phyloP scores from a whole-genome alignment of 306 rosid genomes.

The Neltuma alba region DNA sequence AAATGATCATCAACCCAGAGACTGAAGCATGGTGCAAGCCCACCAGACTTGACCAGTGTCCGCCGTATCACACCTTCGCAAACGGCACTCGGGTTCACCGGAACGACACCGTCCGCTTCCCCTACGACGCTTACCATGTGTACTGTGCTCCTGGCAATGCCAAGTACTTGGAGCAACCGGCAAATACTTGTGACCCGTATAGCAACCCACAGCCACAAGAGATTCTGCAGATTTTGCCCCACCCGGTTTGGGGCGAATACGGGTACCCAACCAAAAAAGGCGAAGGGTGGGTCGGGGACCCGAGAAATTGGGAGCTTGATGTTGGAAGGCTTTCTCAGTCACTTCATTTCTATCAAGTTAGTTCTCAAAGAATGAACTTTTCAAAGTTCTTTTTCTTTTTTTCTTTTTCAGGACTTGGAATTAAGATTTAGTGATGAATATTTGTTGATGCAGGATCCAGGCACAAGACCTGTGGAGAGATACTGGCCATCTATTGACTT shows the following conservation, averaged over 20 bases:
- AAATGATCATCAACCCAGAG: constrained; percentile 66
- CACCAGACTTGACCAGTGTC: constrained; percentile 40
- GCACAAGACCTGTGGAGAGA: constrained; percentile 35
- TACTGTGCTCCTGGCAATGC: constrained; percentile 62
- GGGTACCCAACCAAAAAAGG: constrained; percentile 65
- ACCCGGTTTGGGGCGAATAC: constrained; percentile 63
- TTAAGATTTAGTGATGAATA: neutral
- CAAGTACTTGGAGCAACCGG: constrained; percentile 47
- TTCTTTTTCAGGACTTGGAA: neutral
- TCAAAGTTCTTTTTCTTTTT: neutral
- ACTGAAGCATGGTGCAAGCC: constrained; percentile 44
- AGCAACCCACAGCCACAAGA: constrained; percentile 76
- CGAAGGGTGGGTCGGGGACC: constrained; percentile 65
- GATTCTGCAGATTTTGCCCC: constrained; percentile 67
- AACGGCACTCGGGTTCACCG: constrained; percentile 55
- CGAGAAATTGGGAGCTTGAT: constrained; percentile 71
- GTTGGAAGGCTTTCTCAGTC: constrained; percentile 68
- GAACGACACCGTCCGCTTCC: constrained; percentile 44
- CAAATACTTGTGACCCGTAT: constrained; percentile 51
- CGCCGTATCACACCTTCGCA: constrained; percentile 64
- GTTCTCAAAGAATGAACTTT: neutral
- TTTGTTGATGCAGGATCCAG: constrained; percentile 40
- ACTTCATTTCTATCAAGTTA: constrained; percentile 66
- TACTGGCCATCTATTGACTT: constrained; percentile 40
- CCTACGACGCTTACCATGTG: constrained; percentile 62